Conservation (phyloP, 1,139 yeast genomes). For the Geotrichum candidum region DNA sequence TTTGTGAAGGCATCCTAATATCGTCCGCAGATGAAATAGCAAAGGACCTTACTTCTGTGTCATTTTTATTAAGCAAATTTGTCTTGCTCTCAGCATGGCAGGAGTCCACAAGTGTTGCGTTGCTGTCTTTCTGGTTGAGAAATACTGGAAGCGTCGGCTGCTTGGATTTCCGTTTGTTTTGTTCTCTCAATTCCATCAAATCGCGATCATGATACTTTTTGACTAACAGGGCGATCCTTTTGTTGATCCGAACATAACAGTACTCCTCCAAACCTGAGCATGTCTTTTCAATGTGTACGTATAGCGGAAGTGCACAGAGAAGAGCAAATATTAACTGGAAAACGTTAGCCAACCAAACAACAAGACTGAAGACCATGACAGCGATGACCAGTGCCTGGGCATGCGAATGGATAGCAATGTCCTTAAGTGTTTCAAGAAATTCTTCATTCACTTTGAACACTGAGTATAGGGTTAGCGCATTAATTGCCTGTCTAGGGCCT, state of each 20-base stretch:
- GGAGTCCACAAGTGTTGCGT: constrained; percentile 1
- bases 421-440: constrained; percentile 49
- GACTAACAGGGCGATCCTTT: constrained; percentile 49
- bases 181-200: constrained; percentile 26
- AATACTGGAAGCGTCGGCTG: constrained; percentile 25
- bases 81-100: neutral
- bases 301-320: constrained; percentile 50
- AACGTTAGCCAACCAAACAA: constrained; percentile 70
- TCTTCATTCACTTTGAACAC: constrained; percentile 43
- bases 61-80: neutral
- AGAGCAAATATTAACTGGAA: constrained; percentile 54
- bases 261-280: constrained; percentile 48
- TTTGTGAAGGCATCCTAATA: neutral
- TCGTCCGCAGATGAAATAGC: neutral
- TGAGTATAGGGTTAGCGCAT: constrained; percentile 63
- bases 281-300: constrained; percentile 39
- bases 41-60: neutral
- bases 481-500: constrained; percentile 83
- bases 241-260: constrained; percentile 53
- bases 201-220: constrained; percentile 41
- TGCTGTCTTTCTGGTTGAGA: neutral
- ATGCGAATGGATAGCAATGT: constrained; percentile 55
- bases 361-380: constrained; percentile 68
- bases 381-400: constrained; percentile 65
- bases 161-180: constrained; percentile 24